Evolutionary conservation across 768 basidiomycete species (phyloP).

Genomic region (Gloeopeniophorella convolvens): DNA sequence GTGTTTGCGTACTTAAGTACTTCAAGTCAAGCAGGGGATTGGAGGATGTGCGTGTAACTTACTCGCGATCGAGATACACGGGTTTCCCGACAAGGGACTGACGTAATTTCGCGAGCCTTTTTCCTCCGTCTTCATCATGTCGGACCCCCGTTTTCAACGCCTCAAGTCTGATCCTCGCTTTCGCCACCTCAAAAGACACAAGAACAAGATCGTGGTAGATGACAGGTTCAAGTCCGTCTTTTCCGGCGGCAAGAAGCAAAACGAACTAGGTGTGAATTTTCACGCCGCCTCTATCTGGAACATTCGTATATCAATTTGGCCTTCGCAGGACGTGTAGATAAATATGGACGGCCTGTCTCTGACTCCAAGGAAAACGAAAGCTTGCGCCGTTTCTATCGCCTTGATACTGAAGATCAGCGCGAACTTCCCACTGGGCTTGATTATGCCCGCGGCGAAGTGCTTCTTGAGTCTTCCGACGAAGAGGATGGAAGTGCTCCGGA

Average conservation of each 20-base stretch:
- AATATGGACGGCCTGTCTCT: slow-evolving; percentile 75
- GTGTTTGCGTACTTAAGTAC: too few species aligned
- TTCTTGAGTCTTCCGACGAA: slow-evolving; percentile 85
- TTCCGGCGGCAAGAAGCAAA: slow-evolving; percentile 34
- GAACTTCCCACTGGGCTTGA: slow-evolving; percentile 45
- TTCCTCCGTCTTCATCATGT: slow-evolving; percentile 38
- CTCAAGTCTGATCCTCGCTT: slow-evolving; percentile 92
- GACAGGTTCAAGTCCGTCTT: slow-evolving; percentile 86
- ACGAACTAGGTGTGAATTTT: slow-evolving; percentile 26
- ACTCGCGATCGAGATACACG: too few species aligned
- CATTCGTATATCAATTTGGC: background rate
- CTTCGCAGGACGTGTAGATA: slow-evolving; percentile 58
- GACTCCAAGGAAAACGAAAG: slow-evolving; percentile 68
- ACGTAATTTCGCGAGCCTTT: too few species aligned
- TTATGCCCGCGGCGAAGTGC: slow-evolving; percentile 83
- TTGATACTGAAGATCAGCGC: slow-evolving; percentile 43
- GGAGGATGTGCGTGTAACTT: too few species aligned
- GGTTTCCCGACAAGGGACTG: too few species aligned
- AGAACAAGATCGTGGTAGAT: slow-evolving; percentile 82
- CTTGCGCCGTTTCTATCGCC: slow-evolving; percentile 73
- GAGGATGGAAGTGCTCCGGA: slow-evolving; percentile 35
- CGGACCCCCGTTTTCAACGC: slow-evolving; percentile 83
- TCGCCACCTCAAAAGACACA: slow-evolving; percentile 71
- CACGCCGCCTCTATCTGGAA: slow-evolving; percentile 7
- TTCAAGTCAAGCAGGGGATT: too few species aligned